A percentile compares a stretch with the other conserved stretches of the same genome.
Evolutionary conservation across 768 basidiomycete genomes (phyloP).

Genomic region (Boletus sp.): DNA sequence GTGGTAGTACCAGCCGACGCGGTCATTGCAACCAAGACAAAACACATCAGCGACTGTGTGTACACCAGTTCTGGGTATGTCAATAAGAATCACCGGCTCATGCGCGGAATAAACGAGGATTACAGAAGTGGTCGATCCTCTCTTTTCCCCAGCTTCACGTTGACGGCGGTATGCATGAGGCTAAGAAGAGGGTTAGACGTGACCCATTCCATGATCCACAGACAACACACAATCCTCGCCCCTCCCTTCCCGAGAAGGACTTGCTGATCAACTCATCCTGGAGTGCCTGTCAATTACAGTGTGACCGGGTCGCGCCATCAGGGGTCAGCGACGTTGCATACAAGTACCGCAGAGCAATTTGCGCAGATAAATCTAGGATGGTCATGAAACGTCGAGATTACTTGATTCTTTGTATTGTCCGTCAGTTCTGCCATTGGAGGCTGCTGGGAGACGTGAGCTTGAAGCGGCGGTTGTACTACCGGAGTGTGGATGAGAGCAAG

Average conservation of each 20-base stretch:
- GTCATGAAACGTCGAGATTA: slow-evolving; percentile 59
- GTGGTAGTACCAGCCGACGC: slow-evolving; percentile 82
- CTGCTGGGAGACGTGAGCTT: neutral
- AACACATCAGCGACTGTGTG: slow-evolving; percentile 81
- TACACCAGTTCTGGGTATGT: slow-evolving; percentile 60
- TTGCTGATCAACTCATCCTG: slow-evolving; percentile 88
- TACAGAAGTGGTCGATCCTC: slow-evolving; percentile 78
- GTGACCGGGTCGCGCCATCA: neutral
- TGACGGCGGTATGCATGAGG: slow-evolving; percentile 74
- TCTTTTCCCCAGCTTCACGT: slow-evolving; percentile 67
- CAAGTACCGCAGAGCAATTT: slow-evolving; percentile 69
- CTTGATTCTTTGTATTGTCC: slow-evolving; percentile 52
- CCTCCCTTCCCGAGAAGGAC: slow-evolving; percentile 79
- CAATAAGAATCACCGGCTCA: neutral
- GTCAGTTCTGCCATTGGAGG: slow-evolving; percentile 24
- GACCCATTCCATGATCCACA: neutral
- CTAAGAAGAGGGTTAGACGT: slow-evolving; percentile 35
- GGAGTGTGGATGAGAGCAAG: slow-evolving; percentile 12
- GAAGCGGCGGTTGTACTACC: neutral
- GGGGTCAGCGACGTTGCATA: slow-evolving; percentile 34
- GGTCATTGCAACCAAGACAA: slow-evolving; percentile 76
- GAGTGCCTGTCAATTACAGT: slow-evolving; percentile 48
- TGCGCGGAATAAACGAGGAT: slow-evolving; percentile 14
- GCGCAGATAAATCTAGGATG: slow-evolving; percentile 69
- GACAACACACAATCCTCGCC: slow-evolving; percentile 69